phyloP scores from a whole-genome alignment of 2,329 filamentous ascomycete species.

The Sordariomycetes sp. region DNA sequence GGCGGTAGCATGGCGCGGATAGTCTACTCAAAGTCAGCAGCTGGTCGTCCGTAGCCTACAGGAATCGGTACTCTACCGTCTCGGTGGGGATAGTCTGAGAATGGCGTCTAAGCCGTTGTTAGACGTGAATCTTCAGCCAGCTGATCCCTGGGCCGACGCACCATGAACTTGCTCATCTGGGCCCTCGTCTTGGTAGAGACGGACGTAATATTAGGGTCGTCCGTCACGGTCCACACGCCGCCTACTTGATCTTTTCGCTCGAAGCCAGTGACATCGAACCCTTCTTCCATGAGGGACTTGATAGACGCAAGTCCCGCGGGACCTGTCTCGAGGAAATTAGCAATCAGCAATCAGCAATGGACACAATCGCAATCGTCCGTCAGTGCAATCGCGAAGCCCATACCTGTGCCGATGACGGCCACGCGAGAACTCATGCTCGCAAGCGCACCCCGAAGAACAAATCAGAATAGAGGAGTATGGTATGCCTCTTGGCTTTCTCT shows the following conservation, averaged over 20 bases:
- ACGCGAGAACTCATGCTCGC: too few species aligned
- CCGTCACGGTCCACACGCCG: slow-evolving; percentile 13
- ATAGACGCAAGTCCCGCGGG: slow-evolving; percentile 12
- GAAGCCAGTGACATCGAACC: slow-evolving; percentile 13
- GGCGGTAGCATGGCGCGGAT: slow-evolving; percentile 8
- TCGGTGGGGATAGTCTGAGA: slow-evolving; percentile 13
- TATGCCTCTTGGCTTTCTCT: too few species aligned
- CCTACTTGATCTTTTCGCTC: slow-evolving; percentile 12
- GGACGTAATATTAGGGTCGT: slow-evolving; percentile 12
- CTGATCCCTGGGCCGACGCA: too few species aligned
- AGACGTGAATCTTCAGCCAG: background rate
- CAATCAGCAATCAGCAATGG: background rate
- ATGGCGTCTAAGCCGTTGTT: slow-evolving; percentile 7
- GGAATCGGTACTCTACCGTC: too few species aligned
- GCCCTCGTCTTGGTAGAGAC: slow-evolving; percentile 9
- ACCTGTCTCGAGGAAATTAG: slow-evolving; percentile 5
- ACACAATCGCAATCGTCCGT: background rate
- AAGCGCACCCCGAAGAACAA: too few species aligned
- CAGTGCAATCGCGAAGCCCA: background rate
- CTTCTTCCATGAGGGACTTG: slow-evolving; percentile 13
- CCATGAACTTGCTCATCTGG: slow-evolving; percentile 15
- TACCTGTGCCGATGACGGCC: background rate
- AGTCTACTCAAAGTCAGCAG: slow-evolving; percentile 6
- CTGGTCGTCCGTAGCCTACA: too few species aligned
- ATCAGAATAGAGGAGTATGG: too few species aligned